A percentile compares a stretch with the other conserved stretches of the same genome.
phyloP scores from a whole-genome alignment of 805 yeast species.

The Kazachstania kunashirensis region DNA sequence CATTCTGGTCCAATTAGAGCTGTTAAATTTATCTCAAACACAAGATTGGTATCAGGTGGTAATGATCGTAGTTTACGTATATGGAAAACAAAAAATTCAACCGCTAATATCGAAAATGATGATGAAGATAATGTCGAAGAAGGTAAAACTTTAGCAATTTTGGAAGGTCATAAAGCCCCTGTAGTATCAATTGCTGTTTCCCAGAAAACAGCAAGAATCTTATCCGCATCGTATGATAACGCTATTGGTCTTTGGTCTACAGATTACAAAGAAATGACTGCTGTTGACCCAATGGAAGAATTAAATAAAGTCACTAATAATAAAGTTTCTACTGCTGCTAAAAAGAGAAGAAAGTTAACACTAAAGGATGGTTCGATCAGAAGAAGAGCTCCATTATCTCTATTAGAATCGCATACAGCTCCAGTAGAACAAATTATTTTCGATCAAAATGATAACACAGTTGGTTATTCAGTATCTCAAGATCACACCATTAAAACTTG shows the following conservation, averaged over 20 bases:
- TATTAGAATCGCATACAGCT: conserved; percentile 70
- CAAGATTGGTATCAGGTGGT: conserved; percentile 75
- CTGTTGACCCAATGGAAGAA: conserved; percentile 40
- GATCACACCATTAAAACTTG: conserved; percentile 94
- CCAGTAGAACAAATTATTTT: conserved; percentile 83
- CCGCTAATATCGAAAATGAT: conserved; percentile 11
- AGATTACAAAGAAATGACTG: conserved; percentile 70
- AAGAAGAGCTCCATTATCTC: conserved; percentile 72
- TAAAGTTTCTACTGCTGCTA: conserved; percentile 65
- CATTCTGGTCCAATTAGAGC: conserved; percentile 82
- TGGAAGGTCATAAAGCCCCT: conserved; percentile 85
- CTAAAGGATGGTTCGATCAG: conserved; percentile 63
- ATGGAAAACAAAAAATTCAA: conserved; percentile 59
- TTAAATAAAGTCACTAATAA: conserved; percentile 32
- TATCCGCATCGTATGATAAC: conserved; percentile 80
- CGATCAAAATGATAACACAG: conserved; percentile 62
- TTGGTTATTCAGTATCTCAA: conserved; percentile 88
- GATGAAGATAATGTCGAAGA: conserved; percentile 44
- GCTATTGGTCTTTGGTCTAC: conserved; percentile 85
- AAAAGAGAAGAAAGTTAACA: conserved; percentile 78
- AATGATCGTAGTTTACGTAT: conserved; percentile 80
- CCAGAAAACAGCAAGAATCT: conserved; percentile 44
- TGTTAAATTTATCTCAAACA: conserved; percentile 68
- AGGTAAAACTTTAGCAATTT: conserved; percentile 72
- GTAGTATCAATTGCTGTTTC: conserved; percentile 69